phyloP scores from a whole-genome alignment of 257 asterid genomes.

The Pogostemon cablin region DNA sequence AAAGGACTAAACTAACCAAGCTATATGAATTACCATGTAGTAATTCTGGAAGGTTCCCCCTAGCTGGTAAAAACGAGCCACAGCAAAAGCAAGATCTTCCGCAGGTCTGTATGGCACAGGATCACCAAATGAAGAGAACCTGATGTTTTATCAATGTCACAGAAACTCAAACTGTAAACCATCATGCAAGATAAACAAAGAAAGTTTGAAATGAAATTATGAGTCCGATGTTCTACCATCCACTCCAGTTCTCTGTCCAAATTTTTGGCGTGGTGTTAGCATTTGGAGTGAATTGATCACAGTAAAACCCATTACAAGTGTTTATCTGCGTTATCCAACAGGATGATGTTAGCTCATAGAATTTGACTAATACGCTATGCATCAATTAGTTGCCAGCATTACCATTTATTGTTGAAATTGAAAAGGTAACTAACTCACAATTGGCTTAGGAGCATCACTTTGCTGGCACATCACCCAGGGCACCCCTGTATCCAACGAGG shows the following conservation, averaged over 20 bases:
- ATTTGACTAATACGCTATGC: background rate
- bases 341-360: conserved; percentile 1
- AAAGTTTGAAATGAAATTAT: conserved; percentile 19
- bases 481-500: conserved; percentile 75
- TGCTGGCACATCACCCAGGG: conserved; percentile 99
- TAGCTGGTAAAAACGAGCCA: conserved; percentile 86
- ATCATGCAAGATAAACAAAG: conserved; percentile 16
- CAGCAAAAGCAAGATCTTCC: conserved; percentile 90
- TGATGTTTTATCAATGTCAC: conserved; percentile 28
- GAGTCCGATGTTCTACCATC: conserved; percentile 58
- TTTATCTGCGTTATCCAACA: conserved; percentile 58
- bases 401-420: background rate
- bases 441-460: conserved; percentile 81
- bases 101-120: conserved; percentile 77
- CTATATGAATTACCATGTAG: conserved; percentile 66
- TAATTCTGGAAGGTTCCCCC: conserved; percentile 96
- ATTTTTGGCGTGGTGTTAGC: conserved; percentile 73
- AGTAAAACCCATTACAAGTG: conserved; percentile 94
- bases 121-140: conserved; percentile 83
- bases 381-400: background rate
- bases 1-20: background rate
- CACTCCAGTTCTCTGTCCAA: conserved; percentile 99
- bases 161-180: conserved; percentile 2
- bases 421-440: conserved; percentile 46
- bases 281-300: conserved; percentile 91